These are phyloP conservation scores for Hortiboletus flavorubellus DNA, from an alignment of 768 basidiomycete genomes.

Conservation along the genomic window DNA sequence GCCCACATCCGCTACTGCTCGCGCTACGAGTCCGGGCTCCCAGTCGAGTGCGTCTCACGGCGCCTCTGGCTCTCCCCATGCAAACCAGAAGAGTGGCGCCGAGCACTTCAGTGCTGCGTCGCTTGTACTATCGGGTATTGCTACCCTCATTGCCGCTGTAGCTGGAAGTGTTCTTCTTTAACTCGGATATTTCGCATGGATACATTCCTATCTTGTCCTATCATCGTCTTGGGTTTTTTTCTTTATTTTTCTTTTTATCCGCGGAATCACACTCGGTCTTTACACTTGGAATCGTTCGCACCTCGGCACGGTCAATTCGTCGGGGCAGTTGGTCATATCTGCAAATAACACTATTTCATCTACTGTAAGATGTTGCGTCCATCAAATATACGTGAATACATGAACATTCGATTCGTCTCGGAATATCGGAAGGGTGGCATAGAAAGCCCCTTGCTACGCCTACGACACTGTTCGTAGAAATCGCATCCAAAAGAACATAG, in stretches of 20 bases:
- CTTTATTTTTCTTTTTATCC: not conserved
- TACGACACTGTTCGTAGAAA: conserved; percentile 1
- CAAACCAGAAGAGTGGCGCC: conserved; percentile 34
- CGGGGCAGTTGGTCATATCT: not conserved
- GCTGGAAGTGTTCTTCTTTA: conserved; percentile 23
- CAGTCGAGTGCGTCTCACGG: conserved; percentile 10
- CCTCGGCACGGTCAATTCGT: not conserved
- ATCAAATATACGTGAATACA: conserved; percentile 15
- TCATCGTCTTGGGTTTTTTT: conserved; percentile 1
- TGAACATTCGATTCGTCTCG: conserved; percentile 2
- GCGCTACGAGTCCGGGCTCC: not conserved
- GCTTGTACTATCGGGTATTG: conserved; percentile 22
- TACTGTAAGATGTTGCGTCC: conserved; percentile 2
- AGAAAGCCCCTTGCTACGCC: not conserved
- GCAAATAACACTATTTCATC: conserved; percentile 6
- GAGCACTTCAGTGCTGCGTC: conserved; percentile 23
- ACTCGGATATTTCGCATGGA: conserved; percentile 3
- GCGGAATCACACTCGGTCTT: not conserved
- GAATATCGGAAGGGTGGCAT: not conserved
- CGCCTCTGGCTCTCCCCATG: conserved; percentile 22
- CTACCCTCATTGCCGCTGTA: conserved; percentile 21
- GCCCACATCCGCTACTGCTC: not conserved
- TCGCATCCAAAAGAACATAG: not conserved
- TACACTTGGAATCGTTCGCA: not conserved
- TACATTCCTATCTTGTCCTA: conserved; percentile 11